These are phyloP conservation scores for Fusarium sarcochroum DNA, from an alignment of 2,329 filamentous ascomycete genomes.

Conservation along the genomic window DNA sequence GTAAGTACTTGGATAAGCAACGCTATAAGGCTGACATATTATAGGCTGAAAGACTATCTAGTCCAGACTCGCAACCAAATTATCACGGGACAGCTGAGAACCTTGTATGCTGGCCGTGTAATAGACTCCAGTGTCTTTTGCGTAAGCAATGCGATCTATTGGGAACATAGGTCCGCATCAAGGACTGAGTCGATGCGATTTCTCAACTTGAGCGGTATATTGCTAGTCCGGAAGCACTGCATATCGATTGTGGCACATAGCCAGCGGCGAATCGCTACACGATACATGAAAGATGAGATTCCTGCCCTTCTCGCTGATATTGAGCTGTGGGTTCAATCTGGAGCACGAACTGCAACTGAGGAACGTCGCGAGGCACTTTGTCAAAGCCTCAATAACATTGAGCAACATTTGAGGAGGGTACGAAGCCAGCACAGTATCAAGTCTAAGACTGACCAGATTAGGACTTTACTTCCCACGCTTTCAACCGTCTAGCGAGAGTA, in stretches of 20 bases:
- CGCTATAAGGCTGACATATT: not conserved
- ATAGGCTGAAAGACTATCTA: slow-evolving; percentile 53
- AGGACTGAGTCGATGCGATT: slow-evolving; percentile 39
- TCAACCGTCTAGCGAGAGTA: slow-evolving; percentile 13
- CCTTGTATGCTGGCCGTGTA: slow-evolving; percentile 49
- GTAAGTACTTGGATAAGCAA: slow-evolving; percentile 36
- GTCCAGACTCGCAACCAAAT: slow-evolving; percentile 56
- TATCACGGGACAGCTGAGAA: slow-evolving; percentile 49
- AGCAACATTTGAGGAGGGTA: slow-evolving; percentile 52
- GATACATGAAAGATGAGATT: slow-evolving; percentile 59
- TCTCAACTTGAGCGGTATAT: slow-evolving; percentile 60
- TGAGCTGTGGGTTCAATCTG: slow-evolving; percentile 61
- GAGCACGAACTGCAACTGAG: slow-evolving; percentile 54
- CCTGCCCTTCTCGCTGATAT: slow-evolving; percentile 58
- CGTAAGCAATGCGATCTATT: slow-evolving; percentile 61
- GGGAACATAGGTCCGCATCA: slow-evolving; percentile 52
- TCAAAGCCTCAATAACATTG: slow-evolving; percentile 51
- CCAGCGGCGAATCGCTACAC: slow-evolving; percentile 54
- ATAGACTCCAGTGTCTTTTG: slow-evolving; percentile 57
- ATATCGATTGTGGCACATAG: slow-evolving; percentile 61
- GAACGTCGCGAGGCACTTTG: slow-evolving; percentile 56
- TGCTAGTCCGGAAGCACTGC: slow-evolving; percentile 59
- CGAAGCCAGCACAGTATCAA: not conserved
- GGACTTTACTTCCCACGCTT: slow-evolving; percentile 40
- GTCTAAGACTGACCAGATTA: slow-evolving; percentile 38